Base-by-base conservation (phyloP, 2,329 filamentous ascomycete genomes). In the Monosporascus sp. region DNA sequence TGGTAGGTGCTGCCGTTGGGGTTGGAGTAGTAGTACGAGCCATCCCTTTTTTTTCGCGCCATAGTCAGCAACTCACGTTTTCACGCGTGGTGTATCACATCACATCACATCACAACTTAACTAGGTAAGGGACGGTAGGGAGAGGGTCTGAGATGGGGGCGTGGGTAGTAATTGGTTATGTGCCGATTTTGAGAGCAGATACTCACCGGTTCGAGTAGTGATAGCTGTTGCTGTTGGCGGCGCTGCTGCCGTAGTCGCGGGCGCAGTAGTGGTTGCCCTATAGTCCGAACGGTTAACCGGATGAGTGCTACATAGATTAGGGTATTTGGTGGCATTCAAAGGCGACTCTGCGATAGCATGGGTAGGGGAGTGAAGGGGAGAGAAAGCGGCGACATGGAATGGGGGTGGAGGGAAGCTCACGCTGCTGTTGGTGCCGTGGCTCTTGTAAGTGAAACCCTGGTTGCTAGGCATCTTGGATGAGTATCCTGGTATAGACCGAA, bases 21-120 rank as follows among this genome's bases (percentile, higher is more conserved):
- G 71, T 89, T 89, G 65, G 78, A 81, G 72, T 89, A 89, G 73
- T 89, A 88, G 76, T 89, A 89, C 1, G 84, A 87, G 38, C 85
- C 84, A 60, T 88, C 64, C 22, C 78, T 81, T 24, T 48, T 17
- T 5, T 7, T 9, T 37, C 3, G 51, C 17, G 54, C 37, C 24
- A 48, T 51, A 6, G 31, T 56, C 38, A 55, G 47, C 37, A 22
- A 18, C 22, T 40, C 35, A 44, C 5, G 28, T 28, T n/a, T n/a
- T n/a, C 41, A 9, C 9, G 1, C 11, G 9, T 14, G 31, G 31
- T 14, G 11, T 35, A 14, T 35, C 11, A 35, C 31, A 5, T 35
- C 11, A 31, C 11, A 31, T 31, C 28, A 35, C 5, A 35, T 35
- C 31, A 35, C 31, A 5, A 14, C 11, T 14, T 14, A 35, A 9